phyloP scores from a whole-genome alignment of 2,329 filamentous ascomycete genomes.

The Ophiostoma novo-ulmi region DNA sequence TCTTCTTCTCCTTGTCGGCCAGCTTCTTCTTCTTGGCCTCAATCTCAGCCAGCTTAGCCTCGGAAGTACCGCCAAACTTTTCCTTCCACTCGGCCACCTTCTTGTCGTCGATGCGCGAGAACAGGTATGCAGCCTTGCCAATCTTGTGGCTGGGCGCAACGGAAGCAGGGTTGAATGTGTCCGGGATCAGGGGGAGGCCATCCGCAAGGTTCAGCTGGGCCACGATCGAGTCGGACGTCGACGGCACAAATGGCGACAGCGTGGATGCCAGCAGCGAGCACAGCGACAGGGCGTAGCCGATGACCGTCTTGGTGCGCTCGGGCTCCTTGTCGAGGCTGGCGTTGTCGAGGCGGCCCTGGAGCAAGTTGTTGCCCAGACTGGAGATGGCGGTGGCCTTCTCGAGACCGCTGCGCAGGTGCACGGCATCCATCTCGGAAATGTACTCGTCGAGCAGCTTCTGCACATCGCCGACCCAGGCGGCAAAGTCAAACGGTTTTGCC shows the following conservation, averaged over 20 bases:
- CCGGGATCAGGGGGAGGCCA: slow-evolving; percentile 55
- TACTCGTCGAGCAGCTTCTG: slow-evolving; percentile 64
- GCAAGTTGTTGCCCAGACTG: slow-evolving; percentile 47
- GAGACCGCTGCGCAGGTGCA: slow-evolving; percentile 64
- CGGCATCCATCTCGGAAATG: slow-evolving; percentile 61
- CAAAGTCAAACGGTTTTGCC: slow-evolving; percentile 46
- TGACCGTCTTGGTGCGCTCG: slow-evolving; percentile 51
- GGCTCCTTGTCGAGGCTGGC: slow-evolving; percentile 48
- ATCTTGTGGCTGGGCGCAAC: slow-evolving; percentile 73
- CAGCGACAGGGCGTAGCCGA: slow-evolving; percentile 78
- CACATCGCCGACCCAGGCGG: slow-evolving; percentile 55
- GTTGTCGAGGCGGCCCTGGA: slow-evolving; percentile 42
- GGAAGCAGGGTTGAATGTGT: slow-evolving; percentile 56
- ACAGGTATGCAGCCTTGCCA: slow-evolving; percentile 53
- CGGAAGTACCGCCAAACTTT: slow-evolving; percentile 47
- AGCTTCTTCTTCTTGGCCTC: slow-evolving; percentile 34
- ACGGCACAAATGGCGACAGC: slow-evolving; percentile 78
- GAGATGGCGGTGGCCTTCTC: slow-evolving; percentile 63
- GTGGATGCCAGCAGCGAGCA: slow-evolving; percentile 75
- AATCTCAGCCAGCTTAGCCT: slow-evolving; percentile 31
- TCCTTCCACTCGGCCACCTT: slow-evolving; percentile 68
- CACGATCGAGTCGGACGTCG: slow-evolving; percentile 69
- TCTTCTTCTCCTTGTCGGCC: slow-evolving; percentile 32
- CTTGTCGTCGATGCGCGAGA: slow-evolving; percentile 65
- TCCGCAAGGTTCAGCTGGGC: slow-evolving; percentile 57